Conservation (phyloP, 2,329 filamentous ascomycete species). For the Fusarium verticillioides region DNA sequence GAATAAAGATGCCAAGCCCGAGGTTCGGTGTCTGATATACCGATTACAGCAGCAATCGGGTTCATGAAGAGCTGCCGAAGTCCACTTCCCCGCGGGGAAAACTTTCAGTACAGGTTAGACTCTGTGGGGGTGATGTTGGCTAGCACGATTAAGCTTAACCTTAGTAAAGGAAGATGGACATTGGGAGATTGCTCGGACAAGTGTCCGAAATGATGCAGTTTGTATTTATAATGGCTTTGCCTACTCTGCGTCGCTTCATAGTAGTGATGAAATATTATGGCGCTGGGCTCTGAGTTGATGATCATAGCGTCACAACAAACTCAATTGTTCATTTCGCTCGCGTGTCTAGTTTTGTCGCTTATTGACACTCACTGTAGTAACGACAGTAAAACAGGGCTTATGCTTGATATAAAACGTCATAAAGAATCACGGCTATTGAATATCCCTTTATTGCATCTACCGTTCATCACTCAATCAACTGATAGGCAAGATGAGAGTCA, state of each 20-base stretch:
- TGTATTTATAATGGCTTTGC: fast-evolving
- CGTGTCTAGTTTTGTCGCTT: too few species aligned
- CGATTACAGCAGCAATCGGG: not conserved
- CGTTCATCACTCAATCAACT: too few species aligned
- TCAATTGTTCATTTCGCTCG: too few species aligned
- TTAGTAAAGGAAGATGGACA: not conserved
- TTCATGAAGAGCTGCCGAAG: not conserved
- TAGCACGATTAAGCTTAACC: conserved; percentile 10
- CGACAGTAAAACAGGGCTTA: too few species aligned
- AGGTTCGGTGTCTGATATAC: conserved; percentile 12
- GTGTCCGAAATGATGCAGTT: not conserved
- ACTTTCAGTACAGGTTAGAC: not conserved
- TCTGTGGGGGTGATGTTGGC: not conserved
- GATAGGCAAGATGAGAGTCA: too few species aligned
- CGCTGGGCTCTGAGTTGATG: too few species aligned
- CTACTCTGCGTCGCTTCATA: fast-evolving
- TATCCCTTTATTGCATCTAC: too few species aligned
- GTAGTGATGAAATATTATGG: fast-evolving
- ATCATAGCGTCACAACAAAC: too few species aligned
- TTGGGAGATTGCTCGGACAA: not conserved
- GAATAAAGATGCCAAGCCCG: conserved; percentile 7
- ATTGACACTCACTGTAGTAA: too few species aligned
- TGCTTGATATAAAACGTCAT: too few species aligned
- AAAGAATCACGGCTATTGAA: too few species aligned
- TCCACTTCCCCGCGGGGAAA: conserved; percentile 9